phyloP scores from a whole-genome alignment of 208 protist species.

The Leishmania aethiopica region DNA sequence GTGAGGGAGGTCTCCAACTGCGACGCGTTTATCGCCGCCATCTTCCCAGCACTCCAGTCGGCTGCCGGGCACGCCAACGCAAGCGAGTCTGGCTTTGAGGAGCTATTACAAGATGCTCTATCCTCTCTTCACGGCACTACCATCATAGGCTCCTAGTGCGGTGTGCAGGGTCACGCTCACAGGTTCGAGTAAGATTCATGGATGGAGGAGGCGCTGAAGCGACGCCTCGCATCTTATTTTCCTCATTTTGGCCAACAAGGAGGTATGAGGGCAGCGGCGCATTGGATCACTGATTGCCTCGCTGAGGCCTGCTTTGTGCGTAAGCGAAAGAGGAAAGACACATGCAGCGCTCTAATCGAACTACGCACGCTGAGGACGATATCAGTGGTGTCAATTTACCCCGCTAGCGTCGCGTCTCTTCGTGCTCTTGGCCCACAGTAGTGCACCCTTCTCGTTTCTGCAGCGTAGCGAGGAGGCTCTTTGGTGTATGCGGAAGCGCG shows the following conservation, averaged over 20 bases:
- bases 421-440: not conserved
- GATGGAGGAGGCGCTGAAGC: not conserved
- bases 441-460: not conserved
- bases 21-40: constrained; percentile 18
- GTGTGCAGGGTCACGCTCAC: not conserved
- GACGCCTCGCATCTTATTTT: not conserved
- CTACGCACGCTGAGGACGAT: too few relatives aligned
- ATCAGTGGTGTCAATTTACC: not conserved
- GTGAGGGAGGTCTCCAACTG: constrained; percentile 22
- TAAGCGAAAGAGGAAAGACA: not conserved
- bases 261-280: not conserved
- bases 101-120: constrained; percentile 41
- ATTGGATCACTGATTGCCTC: not conserved
- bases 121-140: constrained; percentile 37
- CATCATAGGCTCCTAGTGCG: constrained; percentile 26
- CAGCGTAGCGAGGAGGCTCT: not conserved
- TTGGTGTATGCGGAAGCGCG: not conserved
- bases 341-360: not conserved
- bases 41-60: constrained; percentile 30
- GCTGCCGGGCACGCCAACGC: not conserved
- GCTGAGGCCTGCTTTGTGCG: not conserved
- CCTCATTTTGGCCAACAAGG: not conserved
- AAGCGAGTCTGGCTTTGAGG: constrained; percentile 35
- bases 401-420: not conserved
- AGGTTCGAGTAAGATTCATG: not conserved